phyloP scores from a whole-genome alignment of 78 protist species.

The Chrysochromulina tobinii region DNA sequence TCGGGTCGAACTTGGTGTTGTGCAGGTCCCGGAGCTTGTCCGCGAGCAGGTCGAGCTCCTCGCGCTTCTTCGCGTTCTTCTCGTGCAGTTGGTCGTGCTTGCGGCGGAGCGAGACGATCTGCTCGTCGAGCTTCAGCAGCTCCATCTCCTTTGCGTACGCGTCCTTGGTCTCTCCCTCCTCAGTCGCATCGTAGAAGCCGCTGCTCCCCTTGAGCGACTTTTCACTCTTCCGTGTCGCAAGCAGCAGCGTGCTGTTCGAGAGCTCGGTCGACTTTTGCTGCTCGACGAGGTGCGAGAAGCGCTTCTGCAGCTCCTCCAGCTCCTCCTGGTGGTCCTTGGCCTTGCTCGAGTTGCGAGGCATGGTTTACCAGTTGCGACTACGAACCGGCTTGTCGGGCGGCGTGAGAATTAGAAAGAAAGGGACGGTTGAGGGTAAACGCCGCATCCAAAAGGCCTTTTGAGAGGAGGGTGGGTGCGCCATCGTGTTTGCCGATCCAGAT shows the following conservation, averaged over 20 bases:
- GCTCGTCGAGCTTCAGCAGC: conserved; percentile 7
- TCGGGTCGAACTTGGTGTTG: neutral
- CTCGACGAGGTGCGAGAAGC: neutral
- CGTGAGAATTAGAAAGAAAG: too few species aligned
- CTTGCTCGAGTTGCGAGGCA: too few species aligned
- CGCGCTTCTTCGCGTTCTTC: neutral
- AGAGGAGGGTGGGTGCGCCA: too few species aligned
- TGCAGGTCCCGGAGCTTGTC: conserved; percentile 8
- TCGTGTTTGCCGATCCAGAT: too few species aligned
- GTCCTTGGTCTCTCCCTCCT: neutral
- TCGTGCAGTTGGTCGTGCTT: neutral
- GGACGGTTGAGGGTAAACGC: too few species aligned
- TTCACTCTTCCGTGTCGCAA: neutral
- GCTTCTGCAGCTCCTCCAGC: neutral
- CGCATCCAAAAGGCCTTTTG: too few species aligned
- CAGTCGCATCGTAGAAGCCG: neutral
- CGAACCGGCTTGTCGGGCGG: too few species aligned
- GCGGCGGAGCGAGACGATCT: neutral
- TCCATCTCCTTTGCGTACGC: neutral
- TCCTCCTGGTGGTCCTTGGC: neutral
- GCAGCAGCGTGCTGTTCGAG: neutral
- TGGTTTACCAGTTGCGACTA: too few species aligned
- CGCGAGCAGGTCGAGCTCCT: neutral
- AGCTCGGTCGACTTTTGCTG: neutral
- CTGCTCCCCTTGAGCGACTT: neutral